phyloP scores from a whole-genome alignment of 148 eudicot species.

The Chenopodium suecicum region DNA sequence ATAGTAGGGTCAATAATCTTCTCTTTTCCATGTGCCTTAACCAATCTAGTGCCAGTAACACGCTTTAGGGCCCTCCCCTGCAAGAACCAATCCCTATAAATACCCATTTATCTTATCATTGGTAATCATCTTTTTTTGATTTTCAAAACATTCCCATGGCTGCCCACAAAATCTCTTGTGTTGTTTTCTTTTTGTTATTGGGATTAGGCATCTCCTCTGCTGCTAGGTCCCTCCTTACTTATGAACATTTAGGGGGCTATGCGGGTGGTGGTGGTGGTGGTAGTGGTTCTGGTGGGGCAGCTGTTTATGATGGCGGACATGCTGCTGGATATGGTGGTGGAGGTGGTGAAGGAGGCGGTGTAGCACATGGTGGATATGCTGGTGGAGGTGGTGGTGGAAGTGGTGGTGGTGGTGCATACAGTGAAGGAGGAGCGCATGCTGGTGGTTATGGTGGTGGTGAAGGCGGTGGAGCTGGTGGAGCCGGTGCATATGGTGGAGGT shows the following conservation, averaged over 20 bases:
- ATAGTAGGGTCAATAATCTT: slow-evolving; percentile 27
- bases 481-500: slow-evolving; percentile 35
- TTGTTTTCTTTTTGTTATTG: slow-evolving; percentile 44
- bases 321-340: slow-evolving; percentile 28
- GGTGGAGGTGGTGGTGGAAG: slow-evolving; percentile 29
- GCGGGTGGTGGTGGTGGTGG: slow-evolving; percentile 29
- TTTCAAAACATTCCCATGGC: slow-evolving; percentile 38
- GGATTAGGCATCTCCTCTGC: slow-evolving; percentile 49
- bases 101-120: slow-evolving; percentile 30
- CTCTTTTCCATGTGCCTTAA: slow-evolving; percentile 30
- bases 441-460: slow-evolving; percentile 44
- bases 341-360: slow-evolving; percentile 21
- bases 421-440: slow-evolving; percentile 39
- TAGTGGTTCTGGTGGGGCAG: slow-evolving; percentile 29
- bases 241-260: slow-evolving; percentile 30
- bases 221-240: slow-evolving; percentile 48
- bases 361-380: slow-evolving; percentile 18
- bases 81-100: slow-evolving; percentile 41
- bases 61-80: slow-evolving; percentile 24
- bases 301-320: slow-evolving; percentile 18
- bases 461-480: slow-evolving; percentile 37
- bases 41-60: slow-evolving; percentile 25
- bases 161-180: slow-evolving; percentile 37
- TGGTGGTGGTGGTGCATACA: slow-evolving; percentile 33
- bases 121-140: slow-evolving; percentile 16